phyloP scores from a whole-genome alignment of 441 rosid genomes.

The Jatropha multifida region DNA sequence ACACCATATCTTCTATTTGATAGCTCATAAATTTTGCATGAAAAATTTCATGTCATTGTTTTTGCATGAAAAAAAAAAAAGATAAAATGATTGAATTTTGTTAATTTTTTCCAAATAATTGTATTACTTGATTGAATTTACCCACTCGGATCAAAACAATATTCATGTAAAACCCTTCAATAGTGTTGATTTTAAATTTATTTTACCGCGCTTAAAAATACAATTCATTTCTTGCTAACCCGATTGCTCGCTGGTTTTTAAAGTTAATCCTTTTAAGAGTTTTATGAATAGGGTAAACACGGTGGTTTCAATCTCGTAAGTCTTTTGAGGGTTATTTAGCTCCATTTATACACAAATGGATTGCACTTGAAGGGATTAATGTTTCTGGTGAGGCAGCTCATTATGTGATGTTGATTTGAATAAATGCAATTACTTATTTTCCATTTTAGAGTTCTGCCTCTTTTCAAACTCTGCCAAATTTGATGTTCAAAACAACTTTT shows the following conservation, averaged over 20 bases:
- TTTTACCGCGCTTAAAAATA: too few relatives aligned
- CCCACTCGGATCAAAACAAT: too few relatives aligned
- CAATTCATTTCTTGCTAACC: too few relatives aligned
- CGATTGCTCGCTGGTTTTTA: too few relatives aligned
- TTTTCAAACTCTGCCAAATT: neutral
- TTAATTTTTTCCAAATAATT: too few relatives aligned
- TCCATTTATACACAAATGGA: neutral
- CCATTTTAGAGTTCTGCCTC: neutral
- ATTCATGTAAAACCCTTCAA: too few relatives aligned
- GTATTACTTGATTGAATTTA: too few relatives aligned
- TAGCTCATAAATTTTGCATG: slow-evolving; percentile 18
- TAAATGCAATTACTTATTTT: neutral
- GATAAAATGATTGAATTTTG: too few relatives aligned
- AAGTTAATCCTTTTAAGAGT: neutral
- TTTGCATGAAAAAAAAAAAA: slow-evolving; percentile 7
- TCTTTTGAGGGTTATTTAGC: neutral
- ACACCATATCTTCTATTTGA: neutral
- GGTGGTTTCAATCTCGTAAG: neutral
- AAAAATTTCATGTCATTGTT: slow-evolving; percentile 13
- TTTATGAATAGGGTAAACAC: neutral
- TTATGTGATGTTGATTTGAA: slow-evolving; percentile 1
- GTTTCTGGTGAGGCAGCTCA: neutral
- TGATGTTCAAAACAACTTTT: neutral
- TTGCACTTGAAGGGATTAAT: neutral
- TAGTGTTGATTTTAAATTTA: too few relatives aligned